Percentiles rank a stretch among this genome's conserved stretches.
Evolutionary conservation across 192 early-diverging fungal species (phyloP).

Genomic region (Mortierella alpina): DNA sequence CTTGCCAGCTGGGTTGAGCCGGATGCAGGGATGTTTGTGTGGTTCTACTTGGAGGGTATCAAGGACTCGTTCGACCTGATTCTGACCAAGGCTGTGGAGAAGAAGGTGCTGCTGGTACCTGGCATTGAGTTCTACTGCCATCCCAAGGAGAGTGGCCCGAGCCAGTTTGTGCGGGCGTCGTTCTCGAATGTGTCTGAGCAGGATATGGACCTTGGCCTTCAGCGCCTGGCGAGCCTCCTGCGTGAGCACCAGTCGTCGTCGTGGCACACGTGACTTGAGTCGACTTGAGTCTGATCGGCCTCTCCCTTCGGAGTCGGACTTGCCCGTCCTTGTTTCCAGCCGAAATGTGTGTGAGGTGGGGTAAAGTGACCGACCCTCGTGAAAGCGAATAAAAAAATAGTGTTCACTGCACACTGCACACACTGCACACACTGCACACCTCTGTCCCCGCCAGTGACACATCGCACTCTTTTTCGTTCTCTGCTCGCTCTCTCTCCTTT

Average conservation of each 20-base stretch:
- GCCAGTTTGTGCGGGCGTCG: constrained; percentile 74
- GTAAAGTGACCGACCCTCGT: neutral
- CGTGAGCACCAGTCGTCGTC: constrained; percentile 38
- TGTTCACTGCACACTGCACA: neutral
- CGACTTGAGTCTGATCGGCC: neutral
- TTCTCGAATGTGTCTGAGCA: constrained; percentile 73
- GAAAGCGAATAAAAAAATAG: neutral
- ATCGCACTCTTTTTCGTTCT: neutral
- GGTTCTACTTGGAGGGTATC: constrained; percentile 71
- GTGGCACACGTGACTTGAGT: neutral
- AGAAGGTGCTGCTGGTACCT: constrained; percentile 79
- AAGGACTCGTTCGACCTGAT: constrained; percentile 67
- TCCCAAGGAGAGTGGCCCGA: constrained; percentile 52
- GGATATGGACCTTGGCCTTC: constrained; percentile 72
- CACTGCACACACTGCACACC: neutral
- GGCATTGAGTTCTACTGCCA: constrained; percentile 62
- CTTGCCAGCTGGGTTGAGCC: constrained; percentile 70
- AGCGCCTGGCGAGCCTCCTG: constrained; percentile 69
- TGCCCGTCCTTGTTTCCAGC: too few species aligned
- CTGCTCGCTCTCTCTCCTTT: neutral
- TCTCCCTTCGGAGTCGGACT: too few species aligned
- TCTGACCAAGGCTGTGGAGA: constrained; percentile 69
- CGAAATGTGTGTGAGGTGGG: too few species aligned
- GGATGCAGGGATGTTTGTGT: constrained; percentile 92
- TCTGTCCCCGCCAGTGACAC: neutral